Base-by-base conservation (phyloP, 1,139 yeast genomes). In the Blastobotrys ciferrii region DNA sequence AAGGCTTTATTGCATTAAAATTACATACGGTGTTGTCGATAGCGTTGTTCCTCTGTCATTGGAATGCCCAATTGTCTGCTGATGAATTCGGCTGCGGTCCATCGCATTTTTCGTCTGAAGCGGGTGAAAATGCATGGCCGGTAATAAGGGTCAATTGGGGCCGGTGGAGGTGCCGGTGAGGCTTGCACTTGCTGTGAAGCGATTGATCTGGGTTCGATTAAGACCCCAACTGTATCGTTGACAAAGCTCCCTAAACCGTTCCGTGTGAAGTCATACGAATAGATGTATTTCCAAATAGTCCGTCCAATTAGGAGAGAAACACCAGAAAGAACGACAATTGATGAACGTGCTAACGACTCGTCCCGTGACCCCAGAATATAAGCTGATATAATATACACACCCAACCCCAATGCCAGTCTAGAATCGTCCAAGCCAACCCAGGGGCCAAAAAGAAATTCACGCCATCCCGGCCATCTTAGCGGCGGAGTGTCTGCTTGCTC, bases 361-460 rank as follows among this genome's bases (percentile, higher is more conserved):
- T 49, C 52, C 11, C 48, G 37, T 7, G 43, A 39, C 3, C 43
- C 50, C 28, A 49, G 37, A 11, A 49, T 28, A n/a, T 43, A 49
- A 19, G 50, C 52, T 9, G 52, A 49, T 7, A 49, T 44, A 35
- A 49, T 45, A 40, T 46, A 49, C 31, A 49, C 50, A 43, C 52
- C 43, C 11, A 49, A 32, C 11, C 52, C 52, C 14, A 49, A 42
- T 15, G 52, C 52, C 40, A 49, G 32, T 32, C 52, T 28, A 4
- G 32, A 42, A 25, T 49, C 52, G 18, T 49, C 52, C 14, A 47
- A 32, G 4, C 50, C 50, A 20, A 43, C 40, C 50, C 50, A 47
- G 3, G 50, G 47, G 3, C 47, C 46, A 7, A 49, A 23, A 5
- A 49, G 15, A 15, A 38, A 40, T 15, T 47, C 49, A 7, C 38